phyloP scores from a whole-genome alignment of 2,329 filamentous ascomycete genomes.

The Colletotrichum australisinense region DNA sequence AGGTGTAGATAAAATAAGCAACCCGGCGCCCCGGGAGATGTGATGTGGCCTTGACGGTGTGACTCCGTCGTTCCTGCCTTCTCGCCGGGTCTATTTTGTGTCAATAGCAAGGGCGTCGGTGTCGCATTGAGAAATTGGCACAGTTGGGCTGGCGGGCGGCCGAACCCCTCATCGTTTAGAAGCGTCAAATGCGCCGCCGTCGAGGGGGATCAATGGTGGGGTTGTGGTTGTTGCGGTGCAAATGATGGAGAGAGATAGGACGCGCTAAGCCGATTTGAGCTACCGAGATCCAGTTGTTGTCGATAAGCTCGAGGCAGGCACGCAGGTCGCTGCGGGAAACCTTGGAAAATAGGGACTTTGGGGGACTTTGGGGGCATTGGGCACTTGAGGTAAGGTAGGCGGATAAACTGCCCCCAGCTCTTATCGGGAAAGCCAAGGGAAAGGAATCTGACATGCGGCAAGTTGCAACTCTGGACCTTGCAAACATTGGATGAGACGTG shows the following conservation, averaged over 20 bases:
- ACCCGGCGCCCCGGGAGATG: too few relatives aligned
- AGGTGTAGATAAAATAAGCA: too few relatives aligned
- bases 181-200: not conserved
- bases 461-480: constrained; percentile 12
- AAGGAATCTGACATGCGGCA: constrained; percentile 29
- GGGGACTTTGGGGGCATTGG: not conserved
- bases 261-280: constrained; percentile 21
- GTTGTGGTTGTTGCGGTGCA: not conserved
- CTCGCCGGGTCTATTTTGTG: not conserved
- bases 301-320: constrained; percentile 6
- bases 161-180: constrained; percentile 26
- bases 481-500: constrained; percentile 19
- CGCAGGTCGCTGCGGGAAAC: not conserved
- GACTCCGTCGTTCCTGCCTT: not conserved
- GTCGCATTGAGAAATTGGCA: constrained; percentile 4
- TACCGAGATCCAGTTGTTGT: not conserved
- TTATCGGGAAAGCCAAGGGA: constrained; percentile 9
- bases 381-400: not conserved
- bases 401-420: not conserved
- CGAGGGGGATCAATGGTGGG: constrained; percentile 18
- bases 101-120: not conserved
- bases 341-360: not conserved
- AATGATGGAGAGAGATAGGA: not conserved
- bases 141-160: not conserved
- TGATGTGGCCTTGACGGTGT: not conserved